These are phyloP conservation scores for Citrullus mucosospermus DNA, from an alignment of 306 rosid species.

Conservation along the genomic window DNA sequence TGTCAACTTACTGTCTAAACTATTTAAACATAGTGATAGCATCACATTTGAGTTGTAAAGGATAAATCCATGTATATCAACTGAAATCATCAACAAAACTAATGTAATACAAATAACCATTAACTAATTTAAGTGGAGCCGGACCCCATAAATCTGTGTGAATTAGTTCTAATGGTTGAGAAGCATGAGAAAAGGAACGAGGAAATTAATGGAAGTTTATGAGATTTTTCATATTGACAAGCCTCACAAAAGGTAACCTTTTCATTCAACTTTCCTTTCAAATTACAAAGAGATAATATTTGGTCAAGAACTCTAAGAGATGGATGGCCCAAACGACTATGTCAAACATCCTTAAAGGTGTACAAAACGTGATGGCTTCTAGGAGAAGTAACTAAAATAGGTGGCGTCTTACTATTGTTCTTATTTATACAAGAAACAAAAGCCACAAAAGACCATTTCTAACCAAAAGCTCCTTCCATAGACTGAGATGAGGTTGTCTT, in stretches of 20 bases:
- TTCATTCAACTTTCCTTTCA: not conserved
- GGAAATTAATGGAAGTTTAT: not conserved
- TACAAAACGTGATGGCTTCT: not conserved
- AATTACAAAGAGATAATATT: not conserved
- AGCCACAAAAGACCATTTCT: not conserved
- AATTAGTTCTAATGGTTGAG: not conserved
- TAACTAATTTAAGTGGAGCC: fast-evolving
- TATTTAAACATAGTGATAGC: not conserved
- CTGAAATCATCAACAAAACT: not conserved
- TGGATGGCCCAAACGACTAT: too few species aligned
- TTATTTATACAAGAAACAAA: not conserved
- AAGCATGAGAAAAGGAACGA: too few species aligned
- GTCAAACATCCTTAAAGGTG: not conserved
- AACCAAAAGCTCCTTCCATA: too few species aligned
- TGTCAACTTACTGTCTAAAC: not conserved
- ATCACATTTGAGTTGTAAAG: not conserved
- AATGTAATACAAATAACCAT: not conserved
- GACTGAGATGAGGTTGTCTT: not conserved
- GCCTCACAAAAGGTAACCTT: not conserved
- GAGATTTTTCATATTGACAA: not conserved
- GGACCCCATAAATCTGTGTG: too few species aligned
- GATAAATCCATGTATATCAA: not conserved
- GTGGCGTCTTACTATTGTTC: fast-evolving
- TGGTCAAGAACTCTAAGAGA: too few species aligned
- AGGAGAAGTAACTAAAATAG: not conserved